Base-by-base conservation (phyloP, 1,139 yeast genomes). In the Meyerozyma guilliermondii region DNA sequence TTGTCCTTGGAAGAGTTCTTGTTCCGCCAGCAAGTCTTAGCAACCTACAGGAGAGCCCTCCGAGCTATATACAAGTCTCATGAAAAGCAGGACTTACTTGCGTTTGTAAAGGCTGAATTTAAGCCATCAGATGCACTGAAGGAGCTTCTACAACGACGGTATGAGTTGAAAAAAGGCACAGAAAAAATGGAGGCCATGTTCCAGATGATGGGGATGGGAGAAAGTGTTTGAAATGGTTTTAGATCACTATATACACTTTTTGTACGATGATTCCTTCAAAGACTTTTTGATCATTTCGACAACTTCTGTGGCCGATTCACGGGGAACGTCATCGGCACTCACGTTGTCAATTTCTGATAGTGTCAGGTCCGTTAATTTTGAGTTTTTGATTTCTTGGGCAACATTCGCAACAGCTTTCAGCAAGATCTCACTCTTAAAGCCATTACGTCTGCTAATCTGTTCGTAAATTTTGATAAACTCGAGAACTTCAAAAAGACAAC, bases 1-100 rank as follows among this genome's bases (percentile, higher is more conserved):
- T 46, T 67, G 16, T 57, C 75, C 3, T 54, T 72, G 4, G 74
- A 72, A 31, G 77, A 72, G 46, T 72, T 70, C 47, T 44, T 71
- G 17, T 71, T 71, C 41, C 59, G 74, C 29, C 64, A 59, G 40
- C 61, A 63, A 43, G 60, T 71, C 7, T 54, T 56, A 24, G 50
- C 56, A 18, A 60, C 65, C 2, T 72, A 72, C 49, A 55, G 73
- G 36, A 62, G 60, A 22, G 54, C 70, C 18, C 48, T 65, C 39
- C 47, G 76, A 37, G 54, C 63, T 38, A 55, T 71, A 20, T 65
- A 67, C 47, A 59, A 60, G 41, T 62, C 62, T 39, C 76, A 71
- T 48, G 75, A 72, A 46, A 59, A 58, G 29, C 49, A 55, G 1
- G 74, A 67, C n/a, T 51, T 72, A 39, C 55, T 68, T 40, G 50